A percentile compares a stretch with the other conserved stretches of the same genome.
These are phyloP conservation scores for Vigna hirtella DNA, from an alignment of 306 rosid species.

Conservation along the genomic window DNA sequence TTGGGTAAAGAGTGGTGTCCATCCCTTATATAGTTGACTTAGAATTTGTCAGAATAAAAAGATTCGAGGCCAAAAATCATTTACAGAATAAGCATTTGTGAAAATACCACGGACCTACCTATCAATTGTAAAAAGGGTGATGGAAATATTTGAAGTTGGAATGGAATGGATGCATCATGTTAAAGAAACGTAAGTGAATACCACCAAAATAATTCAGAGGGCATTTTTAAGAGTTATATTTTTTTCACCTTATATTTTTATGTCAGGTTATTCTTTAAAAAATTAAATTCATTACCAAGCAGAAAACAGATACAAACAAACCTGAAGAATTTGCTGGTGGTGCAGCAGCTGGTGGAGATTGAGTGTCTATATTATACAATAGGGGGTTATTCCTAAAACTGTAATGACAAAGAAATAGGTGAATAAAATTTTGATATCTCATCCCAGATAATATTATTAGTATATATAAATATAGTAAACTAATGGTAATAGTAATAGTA, in stretches of 20 bases:
- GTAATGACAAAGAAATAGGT: slow-evolving; percentile 41
- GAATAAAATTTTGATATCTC: slow-evolving; percentile 32
- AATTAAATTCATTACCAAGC: slow-evolving; percentile 2
- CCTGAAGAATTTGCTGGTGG: slow-evolving; percentile 49
- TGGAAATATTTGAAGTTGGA: neutral
- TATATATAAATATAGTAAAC: neutral
- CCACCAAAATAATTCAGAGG: neutral
- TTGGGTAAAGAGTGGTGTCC: too few relatives aligned
- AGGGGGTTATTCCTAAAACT: slow-evolving; percentile 60
- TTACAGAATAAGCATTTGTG: neutral
- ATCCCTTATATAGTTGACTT: too few relatives aligned
- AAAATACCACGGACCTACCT: neutral
- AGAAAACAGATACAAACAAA: slow-evolving; percentile 35
- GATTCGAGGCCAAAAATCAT: neutral
- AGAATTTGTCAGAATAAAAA: neutral
- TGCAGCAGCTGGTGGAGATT: slow-evolving; percentile 54
- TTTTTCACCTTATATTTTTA: neutral
- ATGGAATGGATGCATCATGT: slow-evolving; percentile 2
- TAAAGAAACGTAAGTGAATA: neutral
- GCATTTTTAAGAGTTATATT: neutral
- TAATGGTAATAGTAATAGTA: neutral
- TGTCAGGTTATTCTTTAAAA: slow-evolving; percentile 25
- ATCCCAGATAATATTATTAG: neutral
- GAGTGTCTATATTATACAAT: neutral
- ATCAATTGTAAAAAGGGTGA: slow-evolving; percentile 1